phyloP scores from a whole-genome alignment of 2,329 filamentous ascomycete species.

The Albifimbria verrucaria region DNA sequence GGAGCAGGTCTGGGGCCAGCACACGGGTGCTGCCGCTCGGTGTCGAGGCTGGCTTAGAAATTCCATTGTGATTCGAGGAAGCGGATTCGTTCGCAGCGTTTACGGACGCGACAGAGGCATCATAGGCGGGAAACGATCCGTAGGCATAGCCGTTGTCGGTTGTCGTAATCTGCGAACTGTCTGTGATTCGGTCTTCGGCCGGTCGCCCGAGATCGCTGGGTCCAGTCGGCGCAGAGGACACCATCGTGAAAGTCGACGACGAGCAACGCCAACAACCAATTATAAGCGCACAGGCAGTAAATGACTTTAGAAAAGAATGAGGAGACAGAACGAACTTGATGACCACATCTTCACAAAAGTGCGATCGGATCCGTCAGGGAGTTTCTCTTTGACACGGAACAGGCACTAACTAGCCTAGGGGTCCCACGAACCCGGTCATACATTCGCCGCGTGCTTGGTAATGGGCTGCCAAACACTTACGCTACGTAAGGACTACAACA shows the following conservation, averaged over 20 bases:
- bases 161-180: neutral
- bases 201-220: neutral
- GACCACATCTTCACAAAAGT: neutral
- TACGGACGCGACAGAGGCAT: neutral
- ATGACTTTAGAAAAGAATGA: neutral
- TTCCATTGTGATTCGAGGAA: slow-evolving; percentile 2
- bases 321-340: neutral
- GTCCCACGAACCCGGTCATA: too few relatives aligned
- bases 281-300: neutral
- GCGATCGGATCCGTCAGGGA: neutral
- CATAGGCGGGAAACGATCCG: neutral
- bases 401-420: too few relatives aligned
- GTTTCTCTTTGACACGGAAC: neutral
- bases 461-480: too few relatives aligned
- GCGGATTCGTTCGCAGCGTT: slow-evolving; percentile 8
- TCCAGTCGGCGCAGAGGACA: neutral
- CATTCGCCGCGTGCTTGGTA: neutral
- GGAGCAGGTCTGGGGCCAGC: slow-evolving; percentile 41
- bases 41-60: slow-evolving; percentile 4
- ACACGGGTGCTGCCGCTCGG: slow-evolving; percentile 24
- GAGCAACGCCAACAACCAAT: too few relatives aligned
- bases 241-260: neutral
- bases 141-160: slow-evolving; percentile 3
- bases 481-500: too few relatives aligned
- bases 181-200: neutral